phyloP scores from a whole-genome alignment of 2,329 filamentous ascomycete species.

The Cercospora nicotianae region DNA sequence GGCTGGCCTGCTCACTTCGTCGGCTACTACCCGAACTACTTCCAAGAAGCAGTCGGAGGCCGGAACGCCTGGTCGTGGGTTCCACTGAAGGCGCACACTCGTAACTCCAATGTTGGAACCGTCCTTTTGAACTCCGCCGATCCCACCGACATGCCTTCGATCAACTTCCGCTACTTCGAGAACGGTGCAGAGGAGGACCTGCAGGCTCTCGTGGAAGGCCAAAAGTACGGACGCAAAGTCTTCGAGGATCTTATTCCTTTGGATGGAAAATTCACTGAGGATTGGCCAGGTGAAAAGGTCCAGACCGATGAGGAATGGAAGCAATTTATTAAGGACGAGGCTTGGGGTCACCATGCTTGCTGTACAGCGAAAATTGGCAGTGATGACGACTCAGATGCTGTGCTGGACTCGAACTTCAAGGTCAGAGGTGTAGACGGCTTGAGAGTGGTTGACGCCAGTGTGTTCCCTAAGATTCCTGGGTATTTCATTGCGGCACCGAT shows the following conservation, averaged over 20 bases:
- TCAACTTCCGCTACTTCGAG: slow-evolving; percentile 61
- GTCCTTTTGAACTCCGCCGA: slow-evolving; percentile 62
- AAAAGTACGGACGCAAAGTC: slow-evolving; percentile 51
- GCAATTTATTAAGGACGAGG: slow-evolving; percentile 51
- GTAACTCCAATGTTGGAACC: slow-evolving; percentile 61
- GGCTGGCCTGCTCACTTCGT: slow-evolving; percentile 56
- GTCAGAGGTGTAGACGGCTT: slow-evolving; percentile 47
- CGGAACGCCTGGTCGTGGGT: slow-evolving; percentile 50
- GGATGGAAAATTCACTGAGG: slow-evolving; percentile 46
- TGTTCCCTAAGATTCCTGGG: slow-evolving; percentile 58
- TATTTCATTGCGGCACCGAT: slow-evolving; percentile 53
- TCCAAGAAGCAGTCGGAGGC: slow-evolving; percentile 46
- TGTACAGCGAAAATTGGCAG: slow-evolving; percentile 58
- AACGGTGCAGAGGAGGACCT: slow-evolving; percentile 44
- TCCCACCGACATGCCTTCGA: slow-evolving; percentile 62
- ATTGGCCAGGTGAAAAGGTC: slow-evolving; percentile 46
- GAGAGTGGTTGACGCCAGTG: slow-evolving; percentile 62
- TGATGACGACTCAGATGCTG: slow-evolving; percentile 55
- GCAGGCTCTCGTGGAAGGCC: slow-evolving; percentile 55
- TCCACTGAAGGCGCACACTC: slow-evolving; percentile 63
- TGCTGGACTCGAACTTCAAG: slow-evolving; percentile 48
- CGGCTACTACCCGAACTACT: slow-evolving; percentile 57
- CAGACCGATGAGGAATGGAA: slow-evolving; percentile 47
- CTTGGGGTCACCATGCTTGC: slow-evolving; percentile 60
- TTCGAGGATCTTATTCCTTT: slow-evolving; percentile 41